Conservation (phyloP, 306 rosid genomes). For the Dryas drummondii region DNA sequence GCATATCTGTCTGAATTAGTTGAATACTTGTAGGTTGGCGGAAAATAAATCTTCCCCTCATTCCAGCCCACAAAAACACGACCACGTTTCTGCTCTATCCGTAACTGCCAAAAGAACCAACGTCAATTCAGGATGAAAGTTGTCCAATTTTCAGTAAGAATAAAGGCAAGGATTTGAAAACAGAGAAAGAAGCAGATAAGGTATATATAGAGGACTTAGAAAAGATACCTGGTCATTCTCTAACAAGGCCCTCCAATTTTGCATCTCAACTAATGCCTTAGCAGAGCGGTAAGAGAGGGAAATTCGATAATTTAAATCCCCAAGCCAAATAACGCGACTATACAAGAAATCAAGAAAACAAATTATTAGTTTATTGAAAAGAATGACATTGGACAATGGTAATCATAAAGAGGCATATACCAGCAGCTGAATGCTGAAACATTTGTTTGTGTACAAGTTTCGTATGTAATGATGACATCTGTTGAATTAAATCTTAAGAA, state of each 20-base stretch:
- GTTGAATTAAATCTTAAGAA: not conserved
- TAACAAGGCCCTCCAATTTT: constrained; percentile 96
- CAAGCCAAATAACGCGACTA: constrained; percentile 98
- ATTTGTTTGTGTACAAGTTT: not conserved
- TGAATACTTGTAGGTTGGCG: constrained; percentile 97
- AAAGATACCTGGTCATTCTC: constrained; percentile 89
- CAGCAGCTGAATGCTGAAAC: not conserved
- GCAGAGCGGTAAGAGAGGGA: constrained; percentile 92
- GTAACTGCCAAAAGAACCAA: constrained; percentile 56
- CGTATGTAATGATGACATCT: not conserved
- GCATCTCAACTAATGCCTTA: constrained; percentile 98
- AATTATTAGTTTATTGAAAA: constrained; percentile 24
- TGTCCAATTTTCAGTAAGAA: not conserved
- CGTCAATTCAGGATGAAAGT: constrained; percentile 18
- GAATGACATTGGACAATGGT: not conserved
- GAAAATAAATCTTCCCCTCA: constrained; percentile 96
- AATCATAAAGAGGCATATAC: not conserved
- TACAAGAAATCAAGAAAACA: constrained; percentile 16
- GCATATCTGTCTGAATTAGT: constrained; percentile 96
- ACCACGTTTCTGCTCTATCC: constrained; percentile 91
- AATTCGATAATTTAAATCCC: constrained; percentile 96
- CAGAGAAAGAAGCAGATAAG: not conserved
- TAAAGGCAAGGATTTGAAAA: constrained; percentile 16
- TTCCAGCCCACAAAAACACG: constrained; percentile 89
- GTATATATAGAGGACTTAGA: constrained; percentile 11